phyloP scores from a whole-genome alignment of 1,139 yeast genomes.

The Nematodospora anomalae region DNA sequence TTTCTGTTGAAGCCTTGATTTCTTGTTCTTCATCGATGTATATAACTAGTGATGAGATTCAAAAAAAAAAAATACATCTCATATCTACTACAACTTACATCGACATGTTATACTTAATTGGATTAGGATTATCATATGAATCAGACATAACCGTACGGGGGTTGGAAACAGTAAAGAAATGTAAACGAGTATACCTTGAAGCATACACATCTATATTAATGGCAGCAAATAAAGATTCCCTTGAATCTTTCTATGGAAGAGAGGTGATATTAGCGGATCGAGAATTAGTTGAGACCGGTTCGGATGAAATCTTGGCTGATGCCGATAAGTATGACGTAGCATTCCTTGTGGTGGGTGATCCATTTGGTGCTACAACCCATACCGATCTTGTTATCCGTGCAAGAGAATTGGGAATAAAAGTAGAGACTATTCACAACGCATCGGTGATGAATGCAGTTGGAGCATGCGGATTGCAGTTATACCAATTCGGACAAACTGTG shows the following conservation, averaged over 20 bases:
- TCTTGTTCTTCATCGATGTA: background rate
- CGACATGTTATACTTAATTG: slow-evolving; percentile 82
- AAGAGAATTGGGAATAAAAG: slow-evolving; percentile 72
- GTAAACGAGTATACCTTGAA: slow-evolving; percentile 88
- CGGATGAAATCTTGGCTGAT: slow-evolving; percentile 74
- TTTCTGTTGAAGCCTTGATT: background rate
- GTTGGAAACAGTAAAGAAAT: slow-evolving; percentile 74
- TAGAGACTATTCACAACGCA: slow-evolving; percentile 89
- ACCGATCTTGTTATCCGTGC: slow-evolving; percentile 92
- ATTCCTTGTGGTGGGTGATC: slow-evolving; percentile 94
- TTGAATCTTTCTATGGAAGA: slow-evolving; percentile 83
- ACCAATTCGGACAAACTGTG: slow-evolving; percentile 95
- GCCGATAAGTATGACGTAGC: slow-evolving; percentile 86
- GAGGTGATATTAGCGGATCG: slow-evolving; percentile 88
- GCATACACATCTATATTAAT: slow-evolving; percentile 93
- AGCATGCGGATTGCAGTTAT: slow-evolving; percentile 92
- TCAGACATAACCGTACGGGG: slow-evolving; percentile 95
- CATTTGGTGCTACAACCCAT: slow-evolving; percentile 97
- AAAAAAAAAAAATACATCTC: slow-evolving; percentile 3
- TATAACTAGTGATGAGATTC: slow-evolving; percentile 1
- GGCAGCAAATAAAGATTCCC: slow-evolving; percentile 74
- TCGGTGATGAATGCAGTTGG: slow-evolving; percentile 99
- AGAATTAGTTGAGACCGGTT: slow-evolving; percentile 87
- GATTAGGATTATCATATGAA: slow-evolving; percentile 87
- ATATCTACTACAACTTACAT: background rate